Conservation (phyloP, 2,329 filamentous ascomycete genomes). For the Aureobasidium sp. region DNA sequence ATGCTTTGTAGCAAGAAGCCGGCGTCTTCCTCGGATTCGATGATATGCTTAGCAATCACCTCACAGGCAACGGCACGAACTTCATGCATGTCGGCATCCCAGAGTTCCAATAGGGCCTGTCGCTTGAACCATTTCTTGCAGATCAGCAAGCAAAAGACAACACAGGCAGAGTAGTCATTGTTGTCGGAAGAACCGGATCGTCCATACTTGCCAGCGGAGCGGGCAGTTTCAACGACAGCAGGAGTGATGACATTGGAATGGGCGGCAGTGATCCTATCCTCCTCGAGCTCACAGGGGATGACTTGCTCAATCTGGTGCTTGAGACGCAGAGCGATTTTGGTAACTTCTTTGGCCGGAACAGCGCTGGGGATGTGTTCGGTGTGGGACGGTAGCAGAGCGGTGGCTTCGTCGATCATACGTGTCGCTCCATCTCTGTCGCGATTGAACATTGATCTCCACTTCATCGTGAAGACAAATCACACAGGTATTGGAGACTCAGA, state of each 20-base stretch:
- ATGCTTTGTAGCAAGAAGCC: constrained; percentile 72
- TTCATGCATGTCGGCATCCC: constrained; percentile 81
- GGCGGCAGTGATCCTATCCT: constrained; percentile 64
- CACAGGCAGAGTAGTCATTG: constrained; percentile 63
- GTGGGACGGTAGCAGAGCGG: constrained; percentile 54
- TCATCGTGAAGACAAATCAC: neutral
- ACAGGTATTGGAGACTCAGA: neutral
- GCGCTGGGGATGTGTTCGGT: constrained; percentile 56
- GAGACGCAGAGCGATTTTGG: constrained; percentile 79
- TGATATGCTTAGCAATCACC: constrained; percentile 79
- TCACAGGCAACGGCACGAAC: constrained; percentile 78
- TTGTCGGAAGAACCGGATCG: constrained; percentile 20
- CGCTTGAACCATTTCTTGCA: constrained; percentile 69
- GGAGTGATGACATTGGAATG: constrained; percentile 81
- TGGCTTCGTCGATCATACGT: constrained; percentile 8
- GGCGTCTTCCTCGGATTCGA: constrained; percentile 76
- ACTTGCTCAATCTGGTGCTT: constrained; percentile 87
- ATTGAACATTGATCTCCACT: constrained; percentile 11
- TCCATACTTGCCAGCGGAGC: constrained; percentile 57
- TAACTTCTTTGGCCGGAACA: constrained; percentile 72
- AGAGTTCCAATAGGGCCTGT: constrained; percentile 75
- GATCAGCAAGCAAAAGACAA: constrained; percentile 77
- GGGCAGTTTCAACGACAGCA: constrained; percentile 72
- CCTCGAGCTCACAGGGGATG: constrained; percentile 82
- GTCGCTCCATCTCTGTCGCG: constrained; percentile 5